Conservation (phyloP, 257 asterid genomes). For the Nicotiana knightiana region DNA sequence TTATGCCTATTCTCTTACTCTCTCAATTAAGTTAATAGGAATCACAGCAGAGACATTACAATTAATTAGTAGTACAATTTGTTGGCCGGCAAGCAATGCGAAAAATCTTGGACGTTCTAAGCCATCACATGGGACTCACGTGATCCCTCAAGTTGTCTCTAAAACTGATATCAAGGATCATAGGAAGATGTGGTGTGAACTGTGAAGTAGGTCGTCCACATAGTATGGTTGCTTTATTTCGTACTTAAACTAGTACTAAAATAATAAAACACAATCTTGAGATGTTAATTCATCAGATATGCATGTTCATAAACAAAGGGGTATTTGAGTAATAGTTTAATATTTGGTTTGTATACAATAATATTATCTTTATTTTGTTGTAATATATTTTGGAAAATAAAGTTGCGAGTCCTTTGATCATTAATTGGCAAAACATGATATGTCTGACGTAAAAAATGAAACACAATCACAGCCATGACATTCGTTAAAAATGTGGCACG, state of each 20-base stretch:
- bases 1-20: too few relatives aligned
- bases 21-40: too few relatives aligned
- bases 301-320: background rate
- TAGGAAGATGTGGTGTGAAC: slow-evolving; percentile 4
- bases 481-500: slow-evolving; percentile 7
- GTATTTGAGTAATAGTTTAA: background rate
- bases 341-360: background rate
- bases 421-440: background rate
- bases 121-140: slow-evolving; percentile 6
- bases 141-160: background rate
- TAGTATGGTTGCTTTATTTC: background rate
- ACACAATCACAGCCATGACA: slow-evolving; percentile 15
- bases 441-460: slow-evolving; percentile 3
- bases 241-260: background rate
- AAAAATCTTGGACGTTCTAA: background rate
- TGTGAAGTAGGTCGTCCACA: background rate
- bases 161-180: background rate
- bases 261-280: slow-evolving; percentile 19
- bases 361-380: background rate
- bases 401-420: slow-evolving; percentile 3
- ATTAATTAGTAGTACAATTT: too few relatives aligned
- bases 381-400: background rate
- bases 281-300: slow-evolving; percentile 7
- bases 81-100: background rate
- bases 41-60: too few relatives aligned